A percentile compares a stretch with the other conserved stretches of the same genome.
Conservation (phyloP, 768 basidiomycete genomes). For the Phanerochaete sordida region DNA sequence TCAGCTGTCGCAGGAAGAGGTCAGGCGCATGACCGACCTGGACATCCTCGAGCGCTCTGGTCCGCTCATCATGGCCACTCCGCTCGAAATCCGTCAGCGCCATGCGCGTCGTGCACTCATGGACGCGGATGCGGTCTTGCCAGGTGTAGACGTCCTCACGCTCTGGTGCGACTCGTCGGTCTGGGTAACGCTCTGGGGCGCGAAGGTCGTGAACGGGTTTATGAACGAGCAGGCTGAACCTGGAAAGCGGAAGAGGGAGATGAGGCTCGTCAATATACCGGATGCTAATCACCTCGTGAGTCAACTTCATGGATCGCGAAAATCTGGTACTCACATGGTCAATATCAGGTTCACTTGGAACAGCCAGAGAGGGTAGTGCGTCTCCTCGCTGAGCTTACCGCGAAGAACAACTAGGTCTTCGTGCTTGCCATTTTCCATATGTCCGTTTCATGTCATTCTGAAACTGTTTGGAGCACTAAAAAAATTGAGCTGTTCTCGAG, state of each 20-base stretch:
- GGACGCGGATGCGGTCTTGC: neutral
- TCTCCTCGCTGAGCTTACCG: too few relatives aligned
- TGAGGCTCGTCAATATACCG: neutral
- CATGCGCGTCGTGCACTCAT: neutral
- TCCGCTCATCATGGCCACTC: neutral
- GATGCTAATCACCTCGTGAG: slow-evolving; percentile 10
- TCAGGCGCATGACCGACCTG: neutral
- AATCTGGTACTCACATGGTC: neutral
- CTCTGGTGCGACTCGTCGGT: neutral
- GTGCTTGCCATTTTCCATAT: too few relatives aligned
- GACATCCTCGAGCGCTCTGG: neutral
- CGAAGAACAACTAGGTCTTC: too few relatives aligned
- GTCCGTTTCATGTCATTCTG: too few relatives aligned
- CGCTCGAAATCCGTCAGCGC: too few relatives aligned
- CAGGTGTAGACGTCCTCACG: neutral
- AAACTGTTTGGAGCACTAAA: too few relatives aligned
- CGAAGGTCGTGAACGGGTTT: neutral
- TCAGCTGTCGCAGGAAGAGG: neutral
- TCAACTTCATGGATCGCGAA: neutral
- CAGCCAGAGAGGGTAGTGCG: neutral
- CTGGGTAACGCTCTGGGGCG: neutral
- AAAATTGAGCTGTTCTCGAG: too few relatives aligned
- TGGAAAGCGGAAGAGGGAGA: neutral
- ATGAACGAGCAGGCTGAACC: neutral
- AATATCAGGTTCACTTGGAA: slow-evolving; percentile 3